Percentiles rank a stretch among this genome's conserved stretches.
phyloP scores from a whole-genome alignment of 306 rosid species.

The Arachis stenosperma region DNA sequence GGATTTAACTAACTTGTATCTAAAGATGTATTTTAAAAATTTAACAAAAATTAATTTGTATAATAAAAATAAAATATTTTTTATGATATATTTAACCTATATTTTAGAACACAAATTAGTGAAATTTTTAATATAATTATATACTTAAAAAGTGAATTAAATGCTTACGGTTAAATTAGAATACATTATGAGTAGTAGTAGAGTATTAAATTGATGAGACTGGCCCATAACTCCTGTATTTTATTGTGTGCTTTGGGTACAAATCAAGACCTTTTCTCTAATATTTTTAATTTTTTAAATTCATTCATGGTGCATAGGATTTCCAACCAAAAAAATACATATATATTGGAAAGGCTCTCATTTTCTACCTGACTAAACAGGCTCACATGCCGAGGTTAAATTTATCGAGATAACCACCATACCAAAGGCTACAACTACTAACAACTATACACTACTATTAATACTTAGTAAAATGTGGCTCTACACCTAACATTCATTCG shows the following conservation, averaged over 20 bases:
- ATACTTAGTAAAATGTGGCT: not conserved
- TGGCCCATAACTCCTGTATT: not conserved
- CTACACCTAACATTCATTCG: conserved; percentile 59
- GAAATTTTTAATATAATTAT: too few relatives aligned
- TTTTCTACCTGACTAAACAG: conserved; percentile 47
- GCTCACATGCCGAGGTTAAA: conserved; percentile 52
- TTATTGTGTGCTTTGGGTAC: not conserved
- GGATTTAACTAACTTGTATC: too few relatives aligned
- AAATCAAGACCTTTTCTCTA: not conserved
- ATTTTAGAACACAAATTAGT: too few relatives aligned
- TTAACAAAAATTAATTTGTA: too few relatives aligned
- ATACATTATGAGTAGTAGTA: not conserved
- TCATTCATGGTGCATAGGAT: not conserved
- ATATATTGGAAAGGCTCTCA: conserved; percentile 3
- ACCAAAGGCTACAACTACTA: conserved; percentile 17
- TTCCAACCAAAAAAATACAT: not conserved
- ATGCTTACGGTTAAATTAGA: too few relatives aligned
- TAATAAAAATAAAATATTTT: too few relatives aligned
- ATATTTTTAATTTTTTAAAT: not conserved
- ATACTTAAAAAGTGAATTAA: too few relatives aligned
- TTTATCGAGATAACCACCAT: conserved; percentile 48
- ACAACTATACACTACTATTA: too few relatives aligned
- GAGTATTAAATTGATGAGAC: not conserved
- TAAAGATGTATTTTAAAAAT: too few relatives aligned
- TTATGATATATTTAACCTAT: too few relatives aligned